Percentiles rank a stretch among this genome's conserved stretches.
These are phyloP conservation scores for Berkeleyomyces basicola DNA, from an alignment of 2,329 filamentous ascomycete species.

Conservation along the genomic window DNA sequence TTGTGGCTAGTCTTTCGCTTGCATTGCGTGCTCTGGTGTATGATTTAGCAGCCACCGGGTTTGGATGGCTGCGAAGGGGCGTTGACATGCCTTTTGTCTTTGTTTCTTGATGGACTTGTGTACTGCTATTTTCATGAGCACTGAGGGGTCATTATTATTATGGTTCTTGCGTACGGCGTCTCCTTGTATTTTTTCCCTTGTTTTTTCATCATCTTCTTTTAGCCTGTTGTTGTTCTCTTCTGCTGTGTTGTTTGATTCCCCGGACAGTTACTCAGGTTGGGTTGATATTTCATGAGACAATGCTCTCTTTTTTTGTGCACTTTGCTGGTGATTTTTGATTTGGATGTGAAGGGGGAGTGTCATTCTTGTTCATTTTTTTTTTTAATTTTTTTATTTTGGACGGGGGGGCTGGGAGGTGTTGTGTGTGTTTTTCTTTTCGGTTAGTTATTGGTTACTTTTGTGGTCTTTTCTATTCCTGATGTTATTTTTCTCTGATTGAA, in stretches of 20 bases:
- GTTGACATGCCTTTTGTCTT: slow-evolving; percentile 10
- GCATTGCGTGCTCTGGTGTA: slow-evolving; percentile 13
- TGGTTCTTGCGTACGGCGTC: background rate
- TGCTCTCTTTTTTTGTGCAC: no score
- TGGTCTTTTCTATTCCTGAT: no score
- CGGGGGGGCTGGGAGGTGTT: no score
- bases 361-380: no score
- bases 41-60: slow-evolving; percentile 14
- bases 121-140: background rate
- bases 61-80: slow-evolving; percentile 14
- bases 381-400: no score
- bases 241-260: slow-evolving; percentile 3
- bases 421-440: no score
- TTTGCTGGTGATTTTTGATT: no score
- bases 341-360: no score
- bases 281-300: no score
- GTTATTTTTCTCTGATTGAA: no score
- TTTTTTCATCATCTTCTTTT: slow-evolving; percentile 1
- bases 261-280: background rate
- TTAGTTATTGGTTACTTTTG: no score
- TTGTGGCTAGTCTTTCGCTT: slow-evolving; percentile 2
- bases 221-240: background rate
- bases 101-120: background rate
- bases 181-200: slow-evolving; percentile 6
- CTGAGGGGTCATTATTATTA: background rate